These are phyloP conservation scores for Drechmeria coniospora DNA, from an alignment of 2,329 filamentous ascomycete species.

Conservation along the genomic window DNA sequence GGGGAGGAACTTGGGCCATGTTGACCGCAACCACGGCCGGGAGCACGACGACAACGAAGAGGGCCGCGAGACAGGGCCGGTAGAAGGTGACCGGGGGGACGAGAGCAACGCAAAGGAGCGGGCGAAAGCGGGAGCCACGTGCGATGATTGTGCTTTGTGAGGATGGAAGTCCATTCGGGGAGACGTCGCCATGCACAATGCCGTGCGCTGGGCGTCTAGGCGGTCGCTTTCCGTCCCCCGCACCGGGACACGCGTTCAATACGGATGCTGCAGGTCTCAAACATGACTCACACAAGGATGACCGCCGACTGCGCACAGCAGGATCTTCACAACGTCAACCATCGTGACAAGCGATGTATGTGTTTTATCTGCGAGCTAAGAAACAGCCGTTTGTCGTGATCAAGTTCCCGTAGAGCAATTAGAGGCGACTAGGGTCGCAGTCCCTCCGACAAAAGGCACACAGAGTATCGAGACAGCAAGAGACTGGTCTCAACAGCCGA, in stretches of 20 bases:
- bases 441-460: slow-evolving; percentile 5
- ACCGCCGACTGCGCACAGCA: too few relatives aligned
- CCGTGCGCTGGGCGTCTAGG: too few relatives aligned
- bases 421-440: slow-evolving; percentile 14
- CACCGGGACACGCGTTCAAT: too few relatives aligned
- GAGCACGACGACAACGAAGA: slow-evolving; percentile 3
- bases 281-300: too few relatives aligned
- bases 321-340: too few relatives aligned
- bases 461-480: slow-evolving; percentile 1
- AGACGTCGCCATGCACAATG: neutral
- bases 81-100: neutral
- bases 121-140: slow-evolving; percentile 2
- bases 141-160: slow-evolving; percentile 11
- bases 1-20: slow-evolving; percentile 63
- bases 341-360: too few relatives aligned
- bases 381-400: slow-evolving; percentile 26
- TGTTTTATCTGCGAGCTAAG: slow-evolving; percentile 25
- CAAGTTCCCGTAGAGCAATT: slow-evolving; percentile 23
- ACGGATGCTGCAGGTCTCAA: too few relatives aligned
- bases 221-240: too few relatives aligned
- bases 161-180: neutral
- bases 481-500: slow-evolving; percentile 8
- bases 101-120: neutral
- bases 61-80: slow-evolving; percentile 2
- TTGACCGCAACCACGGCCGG: slow-evolving; percentile 38